phyloP scores from a whole-genome alignment of 208 protist species.

The Naegleria lovaniensis region DNA sequence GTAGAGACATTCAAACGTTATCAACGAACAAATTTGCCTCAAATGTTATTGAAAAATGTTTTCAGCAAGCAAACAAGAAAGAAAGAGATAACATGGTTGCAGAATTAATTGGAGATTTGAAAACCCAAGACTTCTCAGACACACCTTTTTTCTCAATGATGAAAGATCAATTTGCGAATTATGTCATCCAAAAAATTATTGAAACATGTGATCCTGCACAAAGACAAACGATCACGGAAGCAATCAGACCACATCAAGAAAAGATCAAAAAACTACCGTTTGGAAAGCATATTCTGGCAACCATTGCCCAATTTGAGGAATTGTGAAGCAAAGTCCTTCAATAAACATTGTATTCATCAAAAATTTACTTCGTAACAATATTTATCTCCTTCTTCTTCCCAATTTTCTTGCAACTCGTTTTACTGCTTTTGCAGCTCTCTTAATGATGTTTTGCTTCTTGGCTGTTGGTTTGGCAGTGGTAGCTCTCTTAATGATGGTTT shows the following conservation, averaged over 20 bases:
- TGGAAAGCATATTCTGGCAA: constrained; percentile 10
- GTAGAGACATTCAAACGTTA: constrained; percentile 69
- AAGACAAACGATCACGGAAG: neutral
- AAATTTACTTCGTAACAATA: too few species aligned
- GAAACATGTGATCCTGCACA: neutral
- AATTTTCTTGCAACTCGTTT: too few species aligned
- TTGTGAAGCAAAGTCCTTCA: neutral
- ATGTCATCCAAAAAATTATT: constrained; percentile 84
- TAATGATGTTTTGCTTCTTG: constrained; percentile 18
- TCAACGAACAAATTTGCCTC: constrained; percentile 95
- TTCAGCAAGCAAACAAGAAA: constrained; percentile 67
- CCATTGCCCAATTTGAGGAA: neutral
- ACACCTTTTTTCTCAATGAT: constrained; percentile 14
- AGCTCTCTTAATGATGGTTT: too few species aligned
- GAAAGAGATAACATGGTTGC: constrained; percentile 78
- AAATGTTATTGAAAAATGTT: constrained; percentile 96
- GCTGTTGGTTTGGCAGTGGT: constrained; percentile 70
- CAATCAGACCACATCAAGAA: neutral
- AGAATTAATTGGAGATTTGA: constrained; percentile 76
- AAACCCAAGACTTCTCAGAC: constrained; percentile 75
- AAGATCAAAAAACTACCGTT: neutral
- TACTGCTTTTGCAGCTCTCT: too few species aligned
- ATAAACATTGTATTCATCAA: too few species aligned
- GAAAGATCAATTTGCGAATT: constrained; percentile 91
- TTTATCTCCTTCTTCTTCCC: too few species aligned